Conservation (phyloP, 331 rosid genomes). For the Pyrus hybrid region DNA sequence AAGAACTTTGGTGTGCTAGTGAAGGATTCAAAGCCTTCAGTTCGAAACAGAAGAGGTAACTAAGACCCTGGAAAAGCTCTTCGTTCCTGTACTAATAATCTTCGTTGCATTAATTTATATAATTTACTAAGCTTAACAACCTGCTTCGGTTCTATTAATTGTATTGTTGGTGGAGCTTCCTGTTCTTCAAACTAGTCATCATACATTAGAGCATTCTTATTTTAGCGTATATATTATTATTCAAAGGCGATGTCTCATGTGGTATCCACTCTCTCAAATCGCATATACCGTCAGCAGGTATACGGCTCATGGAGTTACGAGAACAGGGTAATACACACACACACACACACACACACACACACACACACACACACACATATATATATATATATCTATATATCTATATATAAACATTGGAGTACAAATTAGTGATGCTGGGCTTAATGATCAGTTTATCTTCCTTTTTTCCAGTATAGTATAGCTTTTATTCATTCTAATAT, state of each 20-base stretch:
- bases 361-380: too few relatives aligned
- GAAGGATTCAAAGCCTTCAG: conserved; percentile 94
- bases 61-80: conserved; percentile 1
- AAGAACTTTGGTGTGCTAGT: conserved; percentile 96
- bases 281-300: background rate
- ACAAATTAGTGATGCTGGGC: too few relatives aligned
- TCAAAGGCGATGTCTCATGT: background rate
- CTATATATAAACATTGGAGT: too few relatives aligned
- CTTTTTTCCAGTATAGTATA: background rate
- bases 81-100: background rate
- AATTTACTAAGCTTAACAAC: background rate
- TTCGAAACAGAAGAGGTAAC: conserved; percentile 76
- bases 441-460: background rate
- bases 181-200: background rate
- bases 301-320: background rate
- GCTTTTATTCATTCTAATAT: background rate
- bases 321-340: background rate
- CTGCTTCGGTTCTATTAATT: background rate
- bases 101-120: background rate
- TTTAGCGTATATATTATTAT: background rate
- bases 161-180: background rate
- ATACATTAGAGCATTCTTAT: background rate
- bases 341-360: too few relatives aligned
- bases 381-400: too few relatives aligned
- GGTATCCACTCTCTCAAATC: background rate